phyloP scores from a whole-genome alignment of 148 eudicot species.

The Vaccinium vitisidaea region DNA sequence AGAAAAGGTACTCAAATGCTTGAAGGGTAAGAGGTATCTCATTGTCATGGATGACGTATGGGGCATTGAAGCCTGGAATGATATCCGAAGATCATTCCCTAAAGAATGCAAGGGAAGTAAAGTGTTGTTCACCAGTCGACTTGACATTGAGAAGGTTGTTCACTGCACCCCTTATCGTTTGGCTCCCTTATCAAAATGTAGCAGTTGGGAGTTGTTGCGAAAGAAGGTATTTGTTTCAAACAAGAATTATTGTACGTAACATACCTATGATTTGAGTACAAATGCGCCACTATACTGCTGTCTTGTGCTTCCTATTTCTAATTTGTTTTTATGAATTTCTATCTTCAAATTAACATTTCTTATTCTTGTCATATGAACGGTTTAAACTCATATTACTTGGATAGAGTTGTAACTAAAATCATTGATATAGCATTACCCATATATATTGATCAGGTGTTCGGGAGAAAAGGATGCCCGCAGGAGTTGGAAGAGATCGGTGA shows the following conservation, averaged over 20 bases:
- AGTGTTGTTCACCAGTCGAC: slow-evolving; percentile 37
- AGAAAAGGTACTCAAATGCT: background rate
- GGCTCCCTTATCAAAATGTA: slow-evolving; percentile 17
- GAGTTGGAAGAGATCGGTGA: slow-evolving; percentile 25
- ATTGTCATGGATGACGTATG: slow-evolving; percentile 50
- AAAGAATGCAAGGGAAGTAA: slow-evolving; percentile 19
- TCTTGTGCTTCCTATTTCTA: background rate
- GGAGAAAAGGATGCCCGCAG: slow-evolving; percentile 32
- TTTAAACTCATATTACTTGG: background rate
- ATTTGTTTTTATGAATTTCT: background rate
- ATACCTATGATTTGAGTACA: background rate
- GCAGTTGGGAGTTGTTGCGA: slow-evolving; percentile 39
- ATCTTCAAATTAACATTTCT: too few relatives aligned
- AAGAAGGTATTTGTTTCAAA: background rate
- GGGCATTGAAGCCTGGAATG: slow-evolving; percentile 36
- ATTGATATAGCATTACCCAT: background rate
- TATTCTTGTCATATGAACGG: background rate
- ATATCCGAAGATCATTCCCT: slow-evolving; percentile 31
- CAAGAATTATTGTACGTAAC: background rate
- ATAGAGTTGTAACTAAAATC: background rate
- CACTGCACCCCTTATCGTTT: background rate
- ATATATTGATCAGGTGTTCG: background rate
- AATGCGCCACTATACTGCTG: too few relatives aligned
- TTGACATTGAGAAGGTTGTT: background rate
- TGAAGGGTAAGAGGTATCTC: slow-evolving; percentile 21